phyloP scores from a whole-genome alignment of 257 asterid genomes.

The Jacaranda mimosifolia region DNA sequence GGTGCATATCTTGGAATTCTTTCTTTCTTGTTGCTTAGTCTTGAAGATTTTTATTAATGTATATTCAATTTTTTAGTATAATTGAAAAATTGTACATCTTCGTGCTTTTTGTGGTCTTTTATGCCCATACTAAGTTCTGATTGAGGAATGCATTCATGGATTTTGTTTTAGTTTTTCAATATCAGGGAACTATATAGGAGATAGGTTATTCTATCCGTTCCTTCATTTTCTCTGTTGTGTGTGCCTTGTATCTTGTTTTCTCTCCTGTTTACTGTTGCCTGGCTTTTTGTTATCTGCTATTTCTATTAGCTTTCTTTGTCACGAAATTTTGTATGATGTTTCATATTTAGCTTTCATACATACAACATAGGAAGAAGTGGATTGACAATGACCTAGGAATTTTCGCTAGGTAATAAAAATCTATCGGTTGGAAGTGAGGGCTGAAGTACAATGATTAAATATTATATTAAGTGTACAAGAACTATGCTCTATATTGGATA shows the following conservation, averaged over 20 bases:
- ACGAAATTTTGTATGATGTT: background rate
- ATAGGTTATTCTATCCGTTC: background rate
- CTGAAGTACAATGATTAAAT: constrained; percentile 3
- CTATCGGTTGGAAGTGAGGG: constrained; percentile 1
- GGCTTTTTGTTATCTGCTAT: background rate
- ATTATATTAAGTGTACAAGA: background rate
- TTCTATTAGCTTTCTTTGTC: background rate
- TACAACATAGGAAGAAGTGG: background rate
- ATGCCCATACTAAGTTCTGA: background rate
- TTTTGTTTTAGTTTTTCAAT: background rate
- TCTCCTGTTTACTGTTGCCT: background rate
- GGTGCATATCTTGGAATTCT: constrained; percentile 48
- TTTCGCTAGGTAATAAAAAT: background rate
- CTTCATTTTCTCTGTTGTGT: background rate
- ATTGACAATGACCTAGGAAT: background rate
- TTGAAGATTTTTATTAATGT: background rate
- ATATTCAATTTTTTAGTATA: background rate
- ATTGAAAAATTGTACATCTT: background rate
- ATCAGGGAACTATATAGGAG: background rate
- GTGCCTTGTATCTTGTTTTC: background rate
- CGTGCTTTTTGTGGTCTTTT: background rate
- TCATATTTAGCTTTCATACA: background rate
- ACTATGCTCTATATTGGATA: background rate
- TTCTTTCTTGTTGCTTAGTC: constrained; percentile 19
- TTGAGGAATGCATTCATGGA: background rate